phyloP scores from a whole-genome alignment of 2,329 filamentous ascomycete genomes.

The Alternaria infectoria region DNA sequence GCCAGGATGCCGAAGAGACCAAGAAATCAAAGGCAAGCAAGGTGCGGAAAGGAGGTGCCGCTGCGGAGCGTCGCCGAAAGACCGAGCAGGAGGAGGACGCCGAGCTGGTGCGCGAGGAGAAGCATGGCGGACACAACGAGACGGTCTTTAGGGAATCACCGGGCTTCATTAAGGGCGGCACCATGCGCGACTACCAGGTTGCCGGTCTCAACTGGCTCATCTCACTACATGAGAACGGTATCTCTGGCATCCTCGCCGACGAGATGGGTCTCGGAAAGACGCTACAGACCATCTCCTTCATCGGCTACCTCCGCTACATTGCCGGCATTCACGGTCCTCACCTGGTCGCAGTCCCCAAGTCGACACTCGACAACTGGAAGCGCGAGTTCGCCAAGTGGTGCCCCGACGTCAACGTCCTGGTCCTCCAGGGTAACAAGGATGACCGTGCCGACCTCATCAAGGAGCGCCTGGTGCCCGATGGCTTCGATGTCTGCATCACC shows the following conservation, averaged over 20 bases:
- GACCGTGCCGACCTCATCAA: constrained; percentile 88
- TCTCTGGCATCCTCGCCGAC: constrained; percentile 95
- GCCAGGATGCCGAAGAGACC: constrained; percentile 79
- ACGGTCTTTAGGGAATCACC: constrained; percentile 90
- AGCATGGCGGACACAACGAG: constrained; percentile 81
- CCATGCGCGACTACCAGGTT: constrained; percentile 96
- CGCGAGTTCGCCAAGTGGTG: constrained; percentile 94
- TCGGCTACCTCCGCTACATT: constrained; percentile 92
- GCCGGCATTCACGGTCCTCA: constrained; percentile 90
- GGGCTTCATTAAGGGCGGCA: constrained; percentile 79
- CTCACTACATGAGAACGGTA: constrained; percentile 97
- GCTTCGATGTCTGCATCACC: constrained; percentile 97
- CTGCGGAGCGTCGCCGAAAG: constrained; percentile 77
- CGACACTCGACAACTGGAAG: constrained; percentile 98
- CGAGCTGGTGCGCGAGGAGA: constrained; percentile 84
- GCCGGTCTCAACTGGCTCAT: constrained; percentile 97
- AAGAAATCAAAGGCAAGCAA: constrained; percentile 74
- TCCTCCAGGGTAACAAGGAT: constrained; percentile 94
- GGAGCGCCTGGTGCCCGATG: constrained; percentile 87
- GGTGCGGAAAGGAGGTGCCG: constrained; percentile 82
- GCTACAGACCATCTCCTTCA: constrained; percentile 93
- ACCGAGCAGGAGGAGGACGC: constrained; percentile 98
- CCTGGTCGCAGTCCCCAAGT: constrained; percentile 91
- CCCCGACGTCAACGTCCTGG: constrained; percentile 90
- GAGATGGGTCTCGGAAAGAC: constrained; percentile 99